These are phyloP conservation scores for Verticillium zaregamsianum DNA, from an alignment of 2,329 filamentous ascomycete species.

Conservation along the genomic window DNA sequence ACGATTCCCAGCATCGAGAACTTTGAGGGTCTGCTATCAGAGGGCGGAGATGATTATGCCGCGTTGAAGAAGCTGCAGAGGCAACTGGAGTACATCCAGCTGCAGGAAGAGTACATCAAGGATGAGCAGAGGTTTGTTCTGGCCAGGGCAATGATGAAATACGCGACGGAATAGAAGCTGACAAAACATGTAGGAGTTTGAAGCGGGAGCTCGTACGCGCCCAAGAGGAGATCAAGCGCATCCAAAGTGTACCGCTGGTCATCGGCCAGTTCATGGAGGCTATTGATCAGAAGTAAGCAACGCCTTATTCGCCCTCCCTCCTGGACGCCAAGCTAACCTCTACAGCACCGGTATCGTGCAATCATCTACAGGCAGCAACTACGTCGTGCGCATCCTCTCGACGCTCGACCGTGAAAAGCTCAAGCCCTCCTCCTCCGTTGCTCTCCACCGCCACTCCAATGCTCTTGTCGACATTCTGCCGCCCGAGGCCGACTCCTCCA, in stretches of 20 bases:
- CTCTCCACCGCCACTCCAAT: slow-evolving; percentile 96
- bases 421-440: slow-evolving; percentile 96
- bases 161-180: slow-evolving; percentile 4
- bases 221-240: slow-evolving; percentile 99
- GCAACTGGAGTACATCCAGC: slow-evolving; percentile 93
- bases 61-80: slow-evolving; percentile 94
- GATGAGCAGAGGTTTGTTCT: slow-evolving; percentile 82
- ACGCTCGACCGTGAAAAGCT: slow-evolving; percentile 97
- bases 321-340: not conserved
- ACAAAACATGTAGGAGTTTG: slow-evolving; percentile 61
- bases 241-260: slow-evolving; percentile 95
- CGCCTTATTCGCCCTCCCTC: not conserved
- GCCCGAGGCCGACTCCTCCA: slow-evolving; percentile 97
- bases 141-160: not conserved
- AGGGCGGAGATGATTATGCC: slow-evolving; percentile 88
- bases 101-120: slow-evolving; percentile 99
- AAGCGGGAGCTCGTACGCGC: slow-evolving; percentile 96
- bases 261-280: slow-evolving; percentile 99
- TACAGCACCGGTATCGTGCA: slow-evolving; percentile 95
- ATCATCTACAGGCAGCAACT: slow-evolving; percentile 97
- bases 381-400: slow-evolving; percentile 95
- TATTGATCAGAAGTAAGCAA: slow-evolving; percentile 90
- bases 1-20: slow-evolving; percentile 87
- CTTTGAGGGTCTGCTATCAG: slow-evolving; percentile 76
- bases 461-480: slow-evolving; percentile 97